These are phyloP conservation scores for Candida khao-thaluensis DNA, from an alignment of 805 yeast genomes.

Conservation along the genomic window DNA sequence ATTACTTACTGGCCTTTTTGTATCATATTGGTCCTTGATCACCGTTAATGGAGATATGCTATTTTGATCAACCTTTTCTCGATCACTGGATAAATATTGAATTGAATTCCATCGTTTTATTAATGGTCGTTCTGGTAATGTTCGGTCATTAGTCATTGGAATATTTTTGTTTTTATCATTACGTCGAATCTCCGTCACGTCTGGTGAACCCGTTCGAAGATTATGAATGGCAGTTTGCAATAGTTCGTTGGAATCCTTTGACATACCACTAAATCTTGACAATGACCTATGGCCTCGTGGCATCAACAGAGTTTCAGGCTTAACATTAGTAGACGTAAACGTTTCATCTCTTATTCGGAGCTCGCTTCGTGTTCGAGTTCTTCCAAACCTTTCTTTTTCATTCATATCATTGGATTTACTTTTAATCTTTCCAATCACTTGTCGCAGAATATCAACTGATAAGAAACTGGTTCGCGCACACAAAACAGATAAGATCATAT, in stretches of 20 bases:
- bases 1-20: conserved; percentile 19
- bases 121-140: conserved; percentile 11
- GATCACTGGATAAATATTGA: conserved; percentile 11
- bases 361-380: conserved; percentile 10
- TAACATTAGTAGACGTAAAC: neutral
- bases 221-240: conserved; percentile 13
- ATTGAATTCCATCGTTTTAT: conserved; percentile 18
- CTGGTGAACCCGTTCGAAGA: conserved; percentile 6
- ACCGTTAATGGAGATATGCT: conserved; percentile 30
- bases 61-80: conserved; percentile 1
- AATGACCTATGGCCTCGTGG: conserved; percentile 12
- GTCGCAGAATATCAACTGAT: conserved; percentile 6
- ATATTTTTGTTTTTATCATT: conserved; percentile 10
- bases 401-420: neutral
- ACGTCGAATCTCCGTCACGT: neutral
- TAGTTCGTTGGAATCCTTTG: conserved; percentile 3
- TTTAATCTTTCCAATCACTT: neutral
- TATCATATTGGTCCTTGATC: conserved; percentile 26
- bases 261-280: conserved; percentile 9
- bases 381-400: conserved; percentile 5
- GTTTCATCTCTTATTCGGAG: conserved; percentile 13
- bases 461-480: conserved; percentile 3
- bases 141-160: conserved; percentile 14
- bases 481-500: neutral
- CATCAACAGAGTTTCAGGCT: conserved; percentile 1